These are phyloP conservation scores for Nakataea oryzae DNA, from an alignment of 2,329 filamentous ascomycete genomes.

Conservation along the genomic window DNA sequence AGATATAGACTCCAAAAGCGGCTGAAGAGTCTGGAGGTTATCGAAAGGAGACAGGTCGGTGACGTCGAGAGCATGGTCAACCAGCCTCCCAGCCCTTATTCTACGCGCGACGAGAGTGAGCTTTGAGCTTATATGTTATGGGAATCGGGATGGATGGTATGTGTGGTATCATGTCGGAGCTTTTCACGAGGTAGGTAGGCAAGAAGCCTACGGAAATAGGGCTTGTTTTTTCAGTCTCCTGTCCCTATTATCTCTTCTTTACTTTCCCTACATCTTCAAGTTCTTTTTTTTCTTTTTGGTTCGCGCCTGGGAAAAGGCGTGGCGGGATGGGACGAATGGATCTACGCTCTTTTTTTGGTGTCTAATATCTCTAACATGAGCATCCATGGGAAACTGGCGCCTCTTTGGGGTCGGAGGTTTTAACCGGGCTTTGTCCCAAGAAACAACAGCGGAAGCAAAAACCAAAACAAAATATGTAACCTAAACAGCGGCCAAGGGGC, in stretches of 20 bases:
- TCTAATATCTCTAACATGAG: neutral
- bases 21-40: constrained; percentile 63
- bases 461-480: neutral
- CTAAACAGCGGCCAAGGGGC: neutral
- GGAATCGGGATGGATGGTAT: neutral
- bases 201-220: neutral
- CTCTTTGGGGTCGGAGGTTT: neutral
- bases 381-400: neutral
- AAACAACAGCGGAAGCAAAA: neutral
- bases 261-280: neutral
- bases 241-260: neutral
- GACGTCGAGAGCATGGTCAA: constrained; percentile 74
- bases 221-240: neutral
- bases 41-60: constrained; percentile 81
- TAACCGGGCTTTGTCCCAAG: neutral
- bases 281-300: neutral
- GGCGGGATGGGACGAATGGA: neutral
- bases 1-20: constrained; percentile 55
- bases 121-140: neutral
- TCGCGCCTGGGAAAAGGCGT: neutral
- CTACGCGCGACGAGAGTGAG: neutral
- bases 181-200: neutral
- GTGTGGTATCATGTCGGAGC: neutral
- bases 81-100: constrained; percentile 16
- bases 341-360: neutral